Percentiles rank a stretch among this genome's conserved stretches.
phyloP scores from a whole-genome alignment of 73 alveolate species.

The Paramecium caudatum region DNA sequence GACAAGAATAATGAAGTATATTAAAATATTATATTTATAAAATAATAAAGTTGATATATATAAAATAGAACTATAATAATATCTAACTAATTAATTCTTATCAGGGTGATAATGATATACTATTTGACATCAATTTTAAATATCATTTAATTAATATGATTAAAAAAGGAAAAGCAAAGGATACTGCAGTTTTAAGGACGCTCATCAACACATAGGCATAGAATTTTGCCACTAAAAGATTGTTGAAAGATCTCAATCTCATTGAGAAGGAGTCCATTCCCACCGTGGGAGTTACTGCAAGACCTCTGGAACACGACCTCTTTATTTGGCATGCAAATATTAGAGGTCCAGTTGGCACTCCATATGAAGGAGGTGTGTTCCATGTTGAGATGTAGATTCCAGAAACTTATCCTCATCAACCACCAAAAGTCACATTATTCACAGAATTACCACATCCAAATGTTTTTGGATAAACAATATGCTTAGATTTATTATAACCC shows the following conservation, averaged over 20 bases:
- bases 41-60: too few relatives aligned
- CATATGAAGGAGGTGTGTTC: slow-evolving; percentile 94
- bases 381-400: slow-evolving; percentile 87
- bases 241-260: slow-evolving; percentile 82
- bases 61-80: too few relatives aligned
- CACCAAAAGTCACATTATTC: slow-evolving; percentile 85
- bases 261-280: slow-evolving; percentile 83
- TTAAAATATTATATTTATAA: too few relatives aligned
- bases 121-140: too few relatives aligned
- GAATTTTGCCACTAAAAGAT: slow-evolving; percentile 86
- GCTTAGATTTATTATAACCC: slow-evolving; percentile 82
- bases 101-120: too few relatives aligned
- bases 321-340: slow-evolving; percentile 91
- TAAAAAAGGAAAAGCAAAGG: slow-evolving; percentile 48
- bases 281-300: slow-evolving; percentile 91
- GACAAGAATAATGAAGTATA: too few relatives aligned
- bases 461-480: slow-evolving; percentile 79
- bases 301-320: slow-evolving; percentile 84
- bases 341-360: slow-evolving; percentile 93
- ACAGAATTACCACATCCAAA: slow-evolving; percentile 82
- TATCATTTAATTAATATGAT: too few relatives aligned
- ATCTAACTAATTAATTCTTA: too few relatives aligned
- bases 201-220: slow-evolving; percentile 63
- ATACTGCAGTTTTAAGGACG: slow-evolving; percentile 73
- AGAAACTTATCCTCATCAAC: slow-evolving; percentile 88